Evolutionary conservation across 495 filamentous ascomycete genomes (phyloP).

Genomic region (Xylaria longipes): DNA sequence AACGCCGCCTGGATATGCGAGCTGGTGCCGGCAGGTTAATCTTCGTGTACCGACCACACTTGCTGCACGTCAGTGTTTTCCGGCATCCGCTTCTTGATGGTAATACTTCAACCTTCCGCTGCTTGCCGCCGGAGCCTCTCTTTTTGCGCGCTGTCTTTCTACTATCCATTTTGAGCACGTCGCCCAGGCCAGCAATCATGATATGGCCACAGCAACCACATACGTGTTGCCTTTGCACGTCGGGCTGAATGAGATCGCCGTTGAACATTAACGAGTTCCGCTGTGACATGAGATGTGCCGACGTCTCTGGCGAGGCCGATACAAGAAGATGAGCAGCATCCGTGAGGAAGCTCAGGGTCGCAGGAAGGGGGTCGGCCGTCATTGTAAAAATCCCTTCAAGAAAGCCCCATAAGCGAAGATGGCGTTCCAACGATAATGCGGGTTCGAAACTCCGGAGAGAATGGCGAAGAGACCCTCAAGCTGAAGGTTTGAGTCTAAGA

Average conservation of each 20-base stretch:
- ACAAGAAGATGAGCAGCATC: slow-evolving; percentile 59
- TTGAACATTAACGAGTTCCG: slow-evolving; percentile 51
- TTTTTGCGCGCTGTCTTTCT: slow-evolving; percentile 31
- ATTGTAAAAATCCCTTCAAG: slow-evolving; percentile 21
- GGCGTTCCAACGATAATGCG: background rate
- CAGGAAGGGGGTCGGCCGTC: slow-evolving; percentile 37
- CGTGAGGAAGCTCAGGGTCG: slow-evolving; percentile 50
- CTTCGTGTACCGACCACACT: slow-evolving; percentile 50
- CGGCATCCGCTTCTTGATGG: slow-evolving; percentile 27
- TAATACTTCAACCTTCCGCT: slow-evolving; percentile 19
- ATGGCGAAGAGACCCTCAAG: background rate
- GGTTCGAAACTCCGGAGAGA: background rate
- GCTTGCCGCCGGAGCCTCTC: background rate
- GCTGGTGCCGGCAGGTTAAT: slow-evolving; percentile 42
- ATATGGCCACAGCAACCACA: slow-evolving; percentile 61
- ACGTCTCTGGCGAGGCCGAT: slow-evolving; percentile 52
- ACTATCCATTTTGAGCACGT: slow-evolving; percentile 44
- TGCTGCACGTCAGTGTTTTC: slow-evolving; percentile 54
- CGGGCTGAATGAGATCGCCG: slow-evolving; percentile 48
- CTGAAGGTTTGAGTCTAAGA: background rate
- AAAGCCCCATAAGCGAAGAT: background rate
- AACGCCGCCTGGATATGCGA: slow-evolving; percentile 20
- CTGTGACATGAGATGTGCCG: slow-evolving; percentile 56
- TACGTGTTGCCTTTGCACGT: slow-evolving; percentile 51
- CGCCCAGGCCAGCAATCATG: slow-evolving; percentile 53